Conservation (phyloP, 257 asterid species). For the Plantago major region DNA sequence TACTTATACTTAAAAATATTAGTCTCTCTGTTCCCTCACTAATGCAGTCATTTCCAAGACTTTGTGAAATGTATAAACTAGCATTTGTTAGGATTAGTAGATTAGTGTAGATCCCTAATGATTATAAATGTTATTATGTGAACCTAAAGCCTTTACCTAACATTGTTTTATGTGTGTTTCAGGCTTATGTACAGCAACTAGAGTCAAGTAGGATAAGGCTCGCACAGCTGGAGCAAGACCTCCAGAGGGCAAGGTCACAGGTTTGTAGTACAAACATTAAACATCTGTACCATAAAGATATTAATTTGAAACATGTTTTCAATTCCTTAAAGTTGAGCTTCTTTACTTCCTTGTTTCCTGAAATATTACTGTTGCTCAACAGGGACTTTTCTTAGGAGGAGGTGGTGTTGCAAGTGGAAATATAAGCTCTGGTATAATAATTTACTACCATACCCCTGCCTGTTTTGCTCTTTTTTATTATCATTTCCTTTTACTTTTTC, state of each 20-base stretch:
- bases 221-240: slow-evolving; percentile 87
- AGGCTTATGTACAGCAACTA: slow-evolving; percentile 97
- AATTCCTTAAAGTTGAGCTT: neutral
- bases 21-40: too few relatives aligned
- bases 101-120: too few relatives aligned
- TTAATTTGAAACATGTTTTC: neutral
- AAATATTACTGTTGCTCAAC: slow-evolving; percentile 11
- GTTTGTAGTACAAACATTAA: slow-evolving; percentile 28
- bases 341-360: neutral
- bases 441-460: neutral
- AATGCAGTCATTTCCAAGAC: too few relatives aligned
- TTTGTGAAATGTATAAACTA: too few relatives aligned
- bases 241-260: slow-evolving; percentile 88
- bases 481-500: too few relatives aligned
- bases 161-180: slow-evolving; percentile 17
- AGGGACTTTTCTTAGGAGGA: slow-evolving; percentile 84
- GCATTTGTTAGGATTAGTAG: too few relatives aligned
- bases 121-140: too few relatives aligned
- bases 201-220: slow-evolving; percentile 90
- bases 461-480: too few relatives aligned
- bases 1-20: too few relatives aligned
- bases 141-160: neutral
- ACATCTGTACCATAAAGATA: slow-evolving; percentile 2
- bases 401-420: slow-evolving; percentile 63
- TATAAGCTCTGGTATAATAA: slow-evolving; percentile 68